phyloP scores from a whole-genome alignment of 805 yeast genomes.

The Ogataea nitratoaversa region DNA sequence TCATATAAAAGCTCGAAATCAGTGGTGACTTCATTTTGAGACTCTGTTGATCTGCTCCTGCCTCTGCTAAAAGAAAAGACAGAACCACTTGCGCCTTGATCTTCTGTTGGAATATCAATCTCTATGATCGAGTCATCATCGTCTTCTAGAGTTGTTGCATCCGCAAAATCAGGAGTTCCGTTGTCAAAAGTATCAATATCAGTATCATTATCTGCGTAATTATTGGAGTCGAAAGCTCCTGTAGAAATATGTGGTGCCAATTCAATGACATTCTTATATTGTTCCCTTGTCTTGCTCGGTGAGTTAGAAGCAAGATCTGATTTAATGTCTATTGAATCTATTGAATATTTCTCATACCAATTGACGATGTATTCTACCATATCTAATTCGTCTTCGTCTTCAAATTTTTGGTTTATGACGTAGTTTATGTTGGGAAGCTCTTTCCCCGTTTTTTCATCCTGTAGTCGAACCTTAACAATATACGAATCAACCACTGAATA shows the following conservation, averaged over 20 bases:
- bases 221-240: too few relatives aligned
- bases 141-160: too few relatives aligned
- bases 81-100: too few relatives aligned
- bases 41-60: not conserved
- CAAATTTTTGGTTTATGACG: conserved; percentile 3
- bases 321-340: conserved; percentile 5
- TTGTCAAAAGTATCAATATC: too few relatives aligned
- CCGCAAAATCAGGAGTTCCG: too few relatives aligned
- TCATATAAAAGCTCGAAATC: not conserved
- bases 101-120: too few relatives aligned
- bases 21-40: not conserved
- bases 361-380: not conserved
- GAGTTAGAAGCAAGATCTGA: not conserved
- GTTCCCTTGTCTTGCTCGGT: too few relatives aligned
- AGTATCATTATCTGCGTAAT: too few relatives aligned
- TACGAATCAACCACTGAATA: conserved; percentile 10
- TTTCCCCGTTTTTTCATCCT: not conserved
- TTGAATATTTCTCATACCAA: not conserved
- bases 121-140: too few relatives aligned
- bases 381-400: not conserved
- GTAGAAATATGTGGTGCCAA: too few relatives aligned
- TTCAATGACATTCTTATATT: too few relatives aligned
- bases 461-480: conserved; percentile 1
- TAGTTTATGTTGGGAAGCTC: conserved; percentile 7
- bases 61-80: not conserved